Evolutionary conservation across 1,139 yeast genomes (phyloP).

Genomic region (Pichia sp.): DNA sequence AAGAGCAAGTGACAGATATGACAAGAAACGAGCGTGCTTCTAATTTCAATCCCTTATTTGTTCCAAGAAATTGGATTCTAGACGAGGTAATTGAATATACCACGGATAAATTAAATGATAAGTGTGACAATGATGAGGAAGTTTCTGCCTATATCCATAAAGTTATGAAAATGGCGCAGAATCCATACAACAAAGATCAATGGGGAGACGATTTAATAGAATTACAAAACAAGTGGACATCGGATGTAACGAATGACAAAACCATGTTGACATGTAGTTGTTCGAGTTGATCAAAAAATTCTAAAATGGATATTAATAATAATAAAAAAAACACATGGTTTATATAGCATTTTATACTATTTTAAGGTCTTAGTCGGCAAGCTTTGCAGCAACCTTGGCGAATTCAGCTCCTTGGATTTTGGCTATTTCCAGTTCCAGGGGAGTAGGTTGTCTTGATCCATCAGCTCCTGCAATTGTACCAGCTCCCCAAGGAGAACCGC

Average conservation of each 20-base stretch:
- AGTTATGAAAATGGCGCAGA: conserved; percentile 49
- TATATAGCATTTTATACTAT: no score
- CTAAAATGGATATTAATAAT: no score
- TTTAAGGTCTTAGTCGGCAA: conserved; percentile 3
- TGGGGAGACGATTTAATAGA: conserved; percentile 64
- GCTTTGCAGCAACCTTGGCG: conserved; percentile 29
- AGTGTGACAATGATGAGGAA: conserved; percentile 27
- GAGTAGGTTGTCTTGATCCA: conserved; percentile 65
- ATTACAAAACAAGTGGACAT: conserved; percentile 47
- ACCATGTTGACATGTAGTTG: conserved; percentile 62
- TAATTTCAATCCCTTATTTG: conserved; percentile 62
- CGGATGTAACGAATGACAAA: conserved; percentile 36
- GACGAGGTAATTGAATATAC: conserved; percentile 66
- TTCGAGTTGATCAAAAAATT: conserved; percentile 35
- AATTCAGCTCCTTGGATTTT: conserved; percentile 54
- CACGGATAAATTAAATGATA: conserved; percentile 2
- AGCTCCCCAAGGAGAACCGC: conserved; percentile 85
- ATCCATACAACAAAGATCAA: conserved; percentile 48
- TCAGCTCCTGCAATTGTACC: conserved; percentile 72
- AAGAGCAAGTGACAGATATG: conserved; percentile 29
- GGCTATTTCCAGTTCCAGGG: conserved; percentile 56
- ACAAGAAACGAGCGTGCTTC: conserved; percentile 35
- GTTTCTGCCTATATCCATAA: conserved; percentile 37
- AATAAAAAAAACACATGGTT: no score
- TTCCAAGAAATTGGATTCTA: conserved; percentile 81